phyloP scores from a whole-genome alignment of 2,329 filamentous ascomycete species.

The Cladophialophora immunda region DNA sequence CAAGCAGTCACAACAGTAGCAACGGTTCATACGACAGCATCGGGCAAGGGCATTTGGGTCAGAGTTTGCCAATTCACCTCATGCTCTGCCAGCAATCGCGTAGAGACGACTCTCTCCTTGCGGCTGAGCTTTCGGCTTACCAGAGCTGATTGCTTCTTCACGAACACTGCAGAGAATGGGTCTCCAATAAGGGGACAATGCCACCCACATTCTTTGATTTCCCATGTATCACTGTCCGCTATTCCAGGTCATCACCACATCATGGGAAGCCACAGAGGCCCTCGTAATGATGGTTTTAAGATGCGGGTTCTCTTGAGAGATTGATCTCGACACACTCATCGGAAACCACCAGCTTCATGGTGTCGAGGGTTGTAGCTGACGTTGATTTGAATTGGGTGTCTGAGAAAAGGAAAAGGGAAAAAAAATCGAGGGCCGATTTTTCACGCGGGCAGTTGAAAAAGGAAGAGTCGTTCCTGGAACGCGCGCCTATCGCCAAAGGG shows the following conservation, averaged over 20 bases:
- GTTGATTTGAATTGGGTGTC: conserved; percentile 79
- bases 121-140: conserved; percentile 64
- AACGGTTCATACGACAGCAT: not conserved
- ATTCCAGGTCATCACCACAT: conserved; percentile 73
- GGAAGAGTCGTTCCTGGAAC: conserved; percentile 10
- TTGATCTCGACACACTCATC: conserved; percentile 76
- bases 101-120: conserved; percentile 42
- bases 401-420: conserved; percentile 58
- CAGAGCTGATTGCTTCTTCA: conserved; percentile 47
- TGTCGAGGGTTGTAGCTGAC: conserved; percentile 61
- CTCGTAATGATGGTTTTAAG: conserved; percentile 85
- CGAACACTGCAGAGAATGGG: conserved; percentile 5
- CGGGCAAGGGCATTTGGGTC: conserved; percentile 40
- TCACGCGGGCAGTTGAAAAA: conserved; percentile 7
- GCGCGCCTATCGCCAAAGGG: conserved; percentile 13
- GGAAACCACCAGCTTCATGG: conserved; percentile 73
- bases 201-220: conserved; percentile 27
- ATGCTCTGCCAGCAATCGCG: conserved; percentile 59
- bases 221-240: conserved; percentile 61
- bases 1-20: conserved; percentile 1
- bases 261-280: conserved; percentile 67
- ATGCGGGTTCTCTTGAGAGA: conserved; percentile 61
- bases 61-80: conserved; percentile 60
- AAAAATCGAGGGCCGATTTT: conserved; percentile 34
- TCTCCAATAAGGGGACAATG: conserved; percentile 20